These are phyloP conservation scores for Tuber melanosporum DNA, from an alignment of 495 filamentous ascomycete species.

Conservation along the genomic window DNA sequence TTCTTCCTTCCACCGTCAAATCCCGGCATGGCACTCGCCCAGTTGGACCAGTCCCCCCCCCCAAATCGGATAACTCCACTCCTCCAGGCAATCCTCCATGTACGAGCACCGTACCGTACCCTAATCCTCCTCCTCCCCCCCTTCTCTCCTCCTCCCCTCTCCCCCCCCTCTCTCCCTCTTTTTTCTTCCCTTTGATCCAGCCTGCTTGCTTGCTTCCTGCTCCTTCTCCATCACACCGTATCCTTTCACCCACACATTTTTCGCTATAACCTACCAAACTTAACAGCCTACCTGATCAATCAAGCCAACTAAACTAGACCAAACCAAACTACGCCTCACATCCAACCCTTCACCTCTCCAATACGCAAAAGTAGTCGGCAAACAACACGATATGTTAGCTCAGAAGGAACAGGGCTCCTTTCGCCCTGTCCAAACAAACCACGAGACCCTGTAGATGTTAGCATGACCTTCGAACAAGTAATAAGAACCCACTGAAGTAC, in stretches of 20 bases:
- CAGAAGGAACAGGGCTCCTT: neutral
- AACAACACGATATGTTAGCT: neutral
- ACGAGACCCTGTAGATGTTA: neutral
- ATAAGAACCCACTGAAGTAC: neutral
- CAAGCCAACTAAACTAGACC: neutral
- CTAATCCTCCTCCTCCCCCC: slow-evolving; percentile 28
- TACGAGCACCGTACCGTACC: slow-evolving; percentile 28
- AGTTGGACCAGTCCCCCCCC: slow-evolving; percentile 10
- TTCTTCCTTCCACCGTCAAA: slow-evolving; percentile 30
- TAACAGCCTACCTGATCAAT: neutral
- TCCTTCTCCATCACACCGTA: neutral
- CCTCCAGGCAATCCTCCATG: neutral
- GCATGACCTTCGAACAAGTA: neutral
- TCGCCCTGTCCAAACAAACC: slow-evolving; percentile 1
- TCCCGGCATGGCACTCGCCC: slow-evolving; percentile 21
- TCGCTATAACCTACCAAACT: neutral
- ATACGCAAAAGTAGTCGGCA: neutral
- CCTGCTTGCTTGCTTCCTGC: neutral
- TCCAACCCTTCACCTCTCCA: neutral
- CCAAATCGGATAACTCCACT: neutral
- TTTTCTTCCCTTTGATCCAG: slow-evolving; percentile 11
- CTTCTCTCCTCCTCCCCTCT: slow-evolving; percentile 24
- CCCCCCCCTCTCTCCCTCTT: slow-evolving; percentile 18
- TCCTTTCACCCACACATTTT: neutral
- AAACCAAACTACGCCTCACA: neutral